phyloP scores from a whole-genome alignment of 139 green algal species.

The Chlamydomonas sphaeroides region DNA sequence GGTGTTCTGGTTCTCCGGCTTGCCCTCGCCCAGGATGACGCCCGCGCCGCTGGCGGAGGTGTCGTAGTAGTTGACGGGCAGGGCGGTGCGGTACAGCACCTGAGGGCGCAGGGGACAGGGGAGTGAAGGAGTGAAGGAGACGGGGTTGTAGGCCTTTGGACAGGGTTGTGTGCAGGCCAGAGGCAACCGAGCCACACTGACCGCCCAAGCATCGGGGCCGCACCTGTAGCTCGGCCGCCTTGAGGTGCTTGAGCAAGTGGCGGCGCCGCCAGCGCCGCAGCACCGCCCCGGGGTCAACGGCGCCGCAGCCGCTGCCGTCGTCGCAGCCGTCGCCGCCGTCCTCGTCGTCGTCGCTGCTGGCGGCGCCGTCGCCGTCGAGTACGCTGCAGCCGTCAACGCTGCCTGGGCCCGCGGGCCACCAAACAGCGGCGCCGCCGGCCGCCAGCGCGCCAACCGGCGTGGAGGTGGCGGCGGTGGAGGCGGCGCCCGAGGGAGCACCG shows the following conservation, averaged over 20 bases:
- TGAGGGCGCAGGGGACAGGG: too few relatives aligned
- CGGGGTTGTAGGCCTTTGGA: too few relatives aligned
- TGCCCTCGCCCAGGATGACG: slow-evolving; percentile 80
- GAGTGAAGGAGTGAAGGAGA: too few relatives aligned
- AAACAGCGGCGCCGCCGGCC: background rate
- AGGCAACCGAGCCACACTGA: too few relatives aligned
- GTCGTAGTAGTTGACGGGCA: slow-evolving; percentile 64
- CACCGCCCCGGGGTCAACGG: background rate
- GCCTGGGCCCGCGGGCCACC: too few relatives aligned
- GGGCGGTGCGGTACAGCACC: slow-evolving; percentile 41
- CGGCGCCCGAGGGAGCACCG: too few relatives aligned
- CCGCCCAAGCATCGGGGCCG: too few relatives aligned
- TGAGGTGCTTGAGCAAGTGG: background rate
- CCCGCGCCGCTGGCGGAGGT: slow-evolving; percentile 11
- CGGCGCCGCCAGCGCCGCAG: slow-evolving; percentile 11
- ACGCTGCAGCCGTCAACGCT: background rate
- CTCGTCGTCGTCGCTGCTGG: background rate
- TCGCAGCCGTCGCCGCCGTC: background rate
- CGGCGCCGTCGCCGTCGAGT: background rate
- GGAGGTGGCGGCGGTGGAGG: background rate
- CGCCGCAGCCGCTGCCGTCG: background rate
- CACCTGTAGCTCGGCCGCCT: slow-evolving; percentile 18
- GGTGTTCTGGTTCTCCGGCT: slow-evolving; percentile 89
- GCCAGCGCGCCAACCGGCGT: background rate
- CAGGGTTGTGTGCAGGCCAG: too few relatives aligned